These are phyloP conservation scores for Candida methanosorbosa DNA, from an alignment of 805 yeast species.

Conservation along the genomic window DNA sequence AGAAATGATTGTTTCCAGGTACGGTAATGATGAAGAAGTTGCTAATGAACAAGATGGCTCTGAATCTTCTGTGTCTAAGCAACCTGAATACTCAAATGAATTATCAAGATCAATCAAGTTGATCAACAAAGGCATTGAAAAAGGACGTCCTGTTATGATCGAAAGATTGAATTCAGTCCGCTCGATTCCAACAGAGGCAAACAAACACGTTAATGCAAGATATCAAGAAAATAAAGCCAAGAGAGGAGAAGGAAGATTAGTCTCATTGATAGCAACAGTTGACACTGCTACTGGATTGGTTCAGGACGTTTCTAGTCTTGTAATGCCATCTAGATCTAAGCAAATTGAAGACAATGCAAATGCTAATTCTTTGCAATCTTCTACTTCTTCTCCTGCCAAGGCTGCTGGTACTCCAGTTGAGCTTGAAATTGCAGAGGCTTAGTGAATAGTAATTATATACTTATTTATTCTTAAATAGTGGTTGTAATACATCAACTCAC, in stretches of 20 bases:
- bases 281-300: slow-evolving; percentile 20
- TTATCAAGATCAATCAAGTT: slow-evolving; percentile 41
- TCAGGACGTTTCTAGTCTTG: too few species aligned
- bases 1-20: slow-evolving; percentile 23
- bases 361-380: too few species aligned
- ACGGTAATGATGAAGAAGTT: slow-evolving; percentile 22
- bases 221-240: slow-evolving; percentile 30
- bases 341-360: too few species aligned
- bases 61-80: slow-evolving; percentile 19
- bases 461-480: too few species aligned
- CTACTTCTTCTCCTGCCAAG: too few species aligned
- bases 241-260: slow-evolving; percentile 26
- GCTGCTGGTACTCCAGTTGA: not conserved
- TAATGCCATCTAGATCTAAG: too few species aligned
- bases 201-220: slow-evolving; percentile 27
- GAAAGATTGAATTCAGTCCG: slow-evolving; percentile 17
- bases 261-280: slow-evolving; percentile 22
- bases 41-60: slow-evolving; percentile 39
- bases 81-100: slow-evolving; percentile 46
- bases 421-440: slow-evolving; percentile 2
- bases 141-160: slow-evolving; percentile 28
- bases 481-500: too few species aligned
- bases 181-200: slow-evolving; percentile 26
- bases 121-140: slow-evolving; percentile 27
- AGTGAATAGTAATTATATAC: too few species aligned